Base-by-base conservation (phyloP, 768 basidiomycete species). In the Boletus rufocinnamomeus region DNA sequence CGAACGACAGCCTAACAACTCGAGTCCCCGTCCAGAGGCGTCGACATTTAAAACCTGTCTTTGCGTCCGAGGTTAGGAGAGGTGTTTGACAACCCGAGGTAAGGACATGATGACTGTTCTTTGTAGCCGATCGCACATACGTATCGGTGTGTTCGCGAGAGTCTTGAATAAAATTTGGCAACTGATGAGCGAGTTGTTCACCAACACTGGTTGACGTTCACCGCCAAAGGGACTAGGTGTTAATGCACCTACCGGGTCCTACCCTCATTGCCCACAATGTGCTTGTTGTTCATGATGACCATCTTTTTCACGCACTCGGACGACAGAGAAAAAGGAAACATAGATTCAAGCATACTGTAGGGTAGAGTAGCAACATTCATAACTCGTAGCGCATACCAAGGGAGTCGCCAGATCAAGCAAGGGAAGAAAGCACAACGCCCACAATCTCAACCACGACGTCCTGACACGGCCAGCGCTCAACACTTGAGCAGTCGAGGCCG, bases 311-410 rank as follows among this genome's bases (percentile, higher is more conserved):
- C 16, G 11, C 25, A 40, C 21, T 47, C 17, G n/a, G 30, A 45
- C 23, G 10, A 32, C n/a, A 9, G 38, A 48, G 17, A 52, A 45
- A 10, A 54, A 46, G 10, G 43, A 50, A 59, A 44, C 32, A 47
- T 71, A 56, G 41, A 69, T 71, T 69, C 59, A 57, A 69, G 51
- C 56, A 69, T 66, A 58, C 23, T 3, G 21, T 62, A 68, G 47
- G 37, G 51, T 54, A 54, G 48, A 55, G 43, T 40, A 59, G 47
- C 43, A 40, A 41, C 40, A 55, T 19, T 40, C 41, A 52, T 50
- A 58, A 53, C 21, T 47, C 34, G 27, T 47, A 46, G 9, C 25
- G n/a, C 34, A 53, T 57, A 46, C 9, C 19, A n/a, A 44, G 27
- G 17, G 13, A 17, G 21, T n/a, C 19, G 6, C 14, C 19, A 16